Evolutionary conservation across 108 stramenopile species (phyloP), one percentile per base, ranked within the genome.

Genomic region (Licmophora abbreviata): DNA sequence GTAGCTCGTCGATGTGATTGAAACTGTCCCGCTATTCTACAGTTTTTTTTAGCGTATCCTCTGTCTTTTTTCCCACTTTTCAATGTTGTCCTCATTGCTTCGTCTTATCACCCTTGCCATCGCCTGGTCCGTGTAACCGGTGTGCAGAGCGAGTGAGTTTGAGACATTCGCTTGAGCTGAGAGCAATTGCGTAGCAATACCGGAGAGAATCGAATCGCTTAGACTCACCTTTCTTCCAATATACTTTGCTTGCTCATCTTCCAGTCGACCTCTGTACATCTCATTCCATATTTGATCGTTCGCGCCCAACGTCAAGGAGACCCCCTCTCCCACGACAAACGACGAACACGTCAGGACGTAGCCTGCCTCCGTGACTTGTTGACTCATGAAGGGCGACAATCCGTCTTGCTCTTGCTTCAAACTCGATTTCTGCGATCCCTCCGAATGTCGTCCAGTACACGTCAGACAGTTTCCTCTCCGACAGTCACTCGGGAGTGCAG

Each of bases 401-500:
- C 85, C 85, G 44, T 83, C 77, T 34, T 73, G 51, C 2, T 56
- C 33, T 23, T 59, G 63, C 8, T 46, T 54, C 26, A 30, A 42
- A 1, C 61, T 42, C 29, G 54, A 51, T 23, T 38, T 33, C 8
- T 59, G 38, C 14, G 41, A 23, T 29, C 38, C 4, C 9, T 35
- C 34, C 11, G 15, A 1, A 35, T 56, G 30, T 28, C 53, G 52
- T 26, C 74, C 73, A 15, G 76, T 56, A 58, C 85, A 87, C 1
- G 85, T 81, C 43, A 87, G 54, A 38, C 85, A 87, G 58, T 81
- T 83, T 0, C 85, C 85, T 8, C 81, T 65, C 9, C 80, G 73
- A 54, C 85, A 87, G 42, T 87, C 79, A 33, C 64, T 61, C 1
- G 85, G 81, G 15, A 81, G 47, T 37, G 64, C 38, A 4, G 81